Evolutionary conservation across 257 asterid species (phyloP).

Genomic region (Solanum tarapatanum): DNA sequence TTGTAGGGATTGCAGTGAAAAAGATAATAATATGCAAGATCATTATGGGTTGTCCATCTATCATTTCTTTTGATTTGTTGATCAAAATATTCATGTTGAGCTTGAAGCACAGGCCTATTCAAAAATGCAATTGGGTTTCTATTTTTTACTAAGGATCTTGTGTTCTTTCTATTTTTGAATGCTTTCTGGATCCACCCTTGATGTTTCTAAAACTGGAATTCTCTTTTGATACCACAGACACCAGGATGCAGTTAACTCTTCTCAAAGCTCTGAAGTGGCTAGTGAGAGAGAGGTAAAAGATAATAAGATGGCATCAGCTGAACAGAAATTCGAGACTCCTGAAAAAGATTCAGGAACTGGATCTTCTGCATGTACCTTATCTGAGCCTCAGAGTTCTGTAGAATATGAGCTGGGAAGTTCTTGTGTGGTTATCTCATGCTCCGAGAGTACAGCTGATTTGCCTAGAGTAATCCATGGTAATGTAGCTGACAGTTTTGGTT

Average conservation of each 20-base stretch:
- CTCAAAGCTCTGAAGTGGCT: slow-evolving; percentile 23
- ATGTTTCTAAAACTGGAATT: neutral
- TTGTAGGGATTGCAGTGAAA: neutral
- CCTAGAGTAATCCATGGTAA: slow-evolving; percentile 4
- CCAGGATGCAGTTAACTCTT: slow-evolving; percentile 17
- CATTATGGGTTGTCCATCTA: neutral
- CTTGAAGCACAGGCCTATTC: neutral
- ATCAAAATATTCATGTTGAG: neutral
- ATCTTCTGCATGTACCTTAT: slow-evolving; percentile 10
- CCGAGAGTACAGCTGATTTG: neutral
- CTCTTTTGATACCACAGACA: slow-evolving; percentile 11
- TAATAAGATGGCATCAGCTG: slow-evolving; percentile 7
- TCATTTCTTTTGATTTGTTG: neutral
- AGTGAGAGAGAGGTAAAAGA: slow-evolving; percentile 8
- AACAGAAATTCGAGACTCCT: slow-evolving; percentile 5
- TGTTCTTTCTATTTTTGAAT: neutral
- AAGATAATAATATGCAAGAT: neutral
- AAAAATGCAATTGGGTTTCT: neutral
- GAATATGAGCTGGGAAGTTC: slow-evolving; percentile 1
- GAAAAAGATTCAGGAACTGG: slow-evolving; percentile 8
- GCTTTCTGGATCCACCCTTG: neutral
- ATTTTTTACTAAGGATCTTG: neutral
- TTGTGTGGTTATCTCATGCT: slow-evolving; percentile 2
- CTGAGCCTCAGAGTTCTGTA: slow-evolving; percentile 13
- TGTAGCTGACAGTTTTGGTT: neutral